phyloP scores from a whole-genome alignment of 2,329 filamentous ascomycete genomes.

The Fusarium verrucosum region DNA sequence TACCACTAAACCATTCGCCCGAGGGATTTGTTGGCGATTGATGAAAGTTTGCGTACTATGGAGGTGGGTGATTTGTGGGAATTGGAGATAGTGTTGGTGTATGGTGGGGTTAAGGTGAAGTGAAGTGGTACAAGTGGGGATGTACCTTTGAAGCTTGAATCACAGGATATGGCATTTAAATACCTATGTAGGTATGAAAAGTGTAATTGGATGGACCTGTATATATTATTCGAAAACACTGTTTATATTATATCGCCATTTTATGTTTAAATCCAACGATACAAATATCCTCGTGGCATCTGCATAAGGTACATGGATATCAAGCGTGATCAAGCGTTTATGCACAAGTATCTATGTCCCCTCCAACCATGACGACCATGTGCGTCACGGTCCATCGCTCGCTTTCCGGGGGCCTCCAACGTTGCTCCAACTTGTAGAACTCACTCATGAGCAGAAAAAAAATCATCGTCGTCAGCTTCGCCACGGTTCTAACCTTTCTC shows the following conservation, averaged over 20 bases:
- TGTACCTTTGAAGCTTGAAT: no score
- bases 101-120: constrained; percentile 16
- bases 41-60: neutral
- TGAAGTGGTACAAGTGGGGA: no score
- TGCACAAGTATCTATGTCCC: constrained; percentile 32
- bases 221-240: neutral
- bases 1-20: constrained; percentile 50
- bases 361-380: constrained; percentile 47
- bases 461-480: constrained; percentile 42
- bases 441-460: constrained; percentile 18
- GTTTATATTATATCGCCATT: no score
- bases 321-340: neutral
- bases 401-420: constrained; percentile 33
- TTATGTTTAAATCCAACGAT: neutral
- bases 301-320: neutral
- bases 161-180: constrained; percentile 19
- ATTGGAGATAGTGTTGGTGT: constrained; percentile 6
- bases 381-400: constrained; percentile 44
- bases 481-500: constrained; percentile 27
- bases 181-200: neutral
- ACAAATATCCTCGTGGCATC: neutral
- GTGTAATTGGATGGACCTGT: neutral
- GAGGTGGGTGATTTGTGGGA: neutral
- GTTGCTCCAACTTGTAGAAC: constrained; percentile 1
- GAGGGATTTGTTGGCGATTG: neutral